Base-by-base conservation (phyloP, 2,329 filamentous ascomycete genomes). In the Trichoderma sp. region DNA sequence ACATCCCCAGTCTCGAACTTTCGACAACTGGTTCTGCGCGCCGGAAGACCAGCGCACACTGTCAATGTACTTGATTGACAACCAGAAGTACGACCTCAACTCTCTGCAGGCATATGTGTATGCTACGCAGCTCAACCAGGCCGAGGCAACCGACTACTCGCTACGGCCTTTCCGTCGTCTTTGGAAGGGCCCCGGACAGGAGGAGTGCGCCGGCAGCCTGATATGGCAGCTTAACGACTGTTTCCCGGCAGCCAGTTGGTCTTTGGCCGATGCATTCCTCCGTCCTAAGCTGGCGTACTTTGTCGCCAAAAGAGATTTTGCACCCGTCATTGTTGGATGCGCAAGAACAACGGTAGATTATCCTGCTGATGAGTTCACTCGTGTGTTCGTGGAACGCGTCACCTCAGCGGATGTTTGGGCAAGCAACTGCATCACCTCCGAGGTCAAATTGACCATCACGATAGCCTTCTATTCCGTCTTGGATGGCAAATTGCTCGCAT, bases 51-150 rank as follows among this genome's bases (percentile, higher is more conserved):
- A 65, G 13, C 63, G 63, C 22, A 65, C 63, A 6, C n/a, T 65
- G 25, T 58, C 63, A 13, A 65, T 65, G 63, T 65, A 65, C n/a
- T 17, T 65, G 63, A 65, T 65, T 32, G 63, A 65, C 22, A 65
- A 65, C 39, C 63, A 57, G 48, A 56, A 58, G 32, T 54, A 65
- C 52, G 45, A 58, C n/a, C 34, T 58, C 39, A 52, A 34, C 9
- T 53, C 60, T 5, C 25, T 65, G n/a, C 25, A 25, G 9, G 50
- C 63, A 39, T 65, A 65, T 9, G 63, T 58, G 25, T 65, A 58
- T n/a, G 63, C 63, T 25, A 65, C 63, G 13, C 63, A 65, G 63
- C 63, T 65, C 35, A 65, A 57, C 35, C 63, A 65, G 25, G 63
- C 63, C n/a, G 63, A 65, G 22, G 50, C 63, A 45, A 65, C 63